Percentiles rank a stretch among this genome's conserved stretches.
Conservation (phyloP, 169 alveolate genomes). For the Eimeria sp. region DNA sequence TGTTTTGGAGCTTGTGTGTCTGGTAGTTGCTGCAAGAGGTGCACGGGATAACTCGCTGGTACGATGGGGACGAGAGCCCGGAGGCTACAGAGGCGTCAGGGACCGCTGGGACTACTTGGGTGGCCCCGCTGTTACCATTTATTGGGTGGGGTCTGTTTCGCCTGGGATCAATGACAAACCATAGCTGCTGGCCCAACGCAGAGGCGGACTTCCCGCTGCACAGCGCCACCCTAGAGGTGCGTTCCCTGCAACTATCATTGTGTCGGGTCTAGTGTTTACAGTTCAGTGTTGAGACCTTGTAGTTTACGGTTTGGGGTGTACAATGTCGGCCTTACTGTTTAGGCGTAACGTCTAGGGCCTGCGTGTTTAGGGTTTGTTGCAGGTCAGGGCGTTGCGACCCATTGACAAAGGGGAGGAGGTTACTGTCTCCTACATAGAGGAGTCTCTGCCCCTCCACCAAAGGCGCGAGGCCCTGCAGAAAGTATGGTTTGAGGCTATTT, state of each 20-base stretch:
- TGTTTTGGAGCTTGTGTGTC: background rate
- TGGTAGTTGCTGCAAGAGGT: slow-evolving; percentile 48
- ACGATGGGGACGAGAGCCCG: background rate
- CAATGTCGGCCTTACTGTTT: background rate
- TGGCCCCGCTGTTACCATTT: slow-evolving; percentile 79
- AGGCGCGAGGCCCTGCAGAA: slow-evolving; percentile 82
- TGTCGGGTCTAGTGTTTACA: background rate
- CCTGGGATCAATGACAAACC: slow-evolving; percentile 83
- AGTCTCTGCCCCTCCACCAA: slow-evolving; percentile 79
- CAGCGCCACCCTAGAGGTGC: slow-evolving; percentile 3
- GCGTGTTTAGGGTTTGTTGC: background rate
- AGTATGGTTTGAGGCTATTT: slow-evolving; percentile 33
- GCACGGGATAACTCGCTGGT: slow-evolving; percentile 45
- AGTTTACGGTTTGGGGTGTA: background rate
- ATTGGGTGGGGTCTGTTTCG: slow-evolving; percentile 82
- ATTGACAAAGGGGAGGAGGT: slow-evolving; percentile 84
- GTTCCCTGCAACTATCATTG: background rate
- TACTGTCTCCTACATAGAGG: slow-evolving; percentile 86
- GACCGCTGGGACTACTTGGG: background rate
- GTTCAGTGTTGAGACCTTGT: background rate
- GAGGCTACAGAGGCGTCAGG: background rate
- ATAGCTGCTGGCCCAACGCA: slow-evolving; percentile 84
- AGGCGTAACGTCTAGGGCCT: background rate
- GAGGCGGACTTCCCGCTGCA: slow-evolving; percentile 73
- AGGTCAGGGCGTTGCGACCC: slow-evolving; percentile 85